These are phyloP conservation scores for Vicia villosa DNA, from an alignment of 306 rosid species.

Conservation along the genomic window DNA sequence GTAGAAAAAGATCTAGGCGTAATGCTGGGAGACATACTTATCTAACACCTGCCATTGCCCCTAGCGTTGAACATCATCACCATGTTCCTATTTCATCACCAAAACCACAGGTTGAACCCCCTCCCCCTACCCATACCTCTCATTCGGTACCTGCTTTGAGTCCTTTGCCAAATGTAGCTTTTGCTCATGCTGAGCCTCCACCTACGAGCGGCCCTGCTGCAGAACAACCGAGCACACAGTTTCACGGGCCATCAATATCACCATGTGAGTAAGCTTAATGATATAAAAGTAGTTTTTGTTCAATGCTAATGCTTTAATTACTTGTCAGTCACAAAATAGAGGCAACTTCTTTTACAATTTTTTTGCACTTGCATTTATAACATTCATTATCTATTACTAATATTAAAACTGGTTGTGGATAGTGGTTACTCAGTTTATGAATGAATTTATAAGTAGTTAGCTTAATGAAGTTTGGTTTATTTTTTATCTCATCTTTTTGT, in stretches of 20 bases:
- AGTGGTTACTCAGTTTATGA: conserved; percentile 6
- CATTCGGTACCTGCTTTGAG: conserved; percentile 61
- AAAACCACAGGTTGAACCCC: conserved; percentile 46
- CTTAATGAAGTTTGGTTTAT: conserved; percentile 14
- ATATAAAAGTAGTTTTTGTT: conserved; percentile 23
- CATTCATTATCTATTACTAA: background rate
- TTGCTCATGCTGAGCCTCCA: conserved; percentile 73
- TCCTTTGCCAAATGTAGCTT: conserved; percentile 78
- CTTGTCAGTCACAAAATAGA: background rate
- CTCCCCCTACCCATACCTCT: conserved; percentile 48
- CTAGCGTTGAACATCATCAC: conserved; percentile 42
- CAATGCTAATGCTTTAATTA: conserved; percentile 26
- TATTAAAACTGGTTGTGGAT: background rate
- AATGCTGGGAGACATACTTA: conserved; percentile 49
- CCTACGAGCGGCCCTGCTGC: conserved; percentile 50
- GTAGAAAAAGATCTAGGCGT: conserved; percentile 49
- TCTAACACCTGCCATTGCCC: conserved; percentile 56
- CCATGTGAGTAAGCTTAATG: conserved; percentile 61
- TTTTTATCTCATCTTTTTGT: background rate
- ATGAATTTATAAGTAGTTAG: conserved; percentile 21
- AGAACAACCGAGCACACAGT: conserved; percentile 38
- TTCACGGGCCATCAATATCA: conserved; percentile 44
- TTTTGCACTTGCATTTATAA: background rate
- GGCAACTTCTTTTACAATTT: background rate
- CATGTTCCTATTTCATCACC: conserved; percentile 54